Evolutionary conservation across 441 rosid genomes (phyloP).

Genomic region (Rhodomyrtus psidioides): DNA sequence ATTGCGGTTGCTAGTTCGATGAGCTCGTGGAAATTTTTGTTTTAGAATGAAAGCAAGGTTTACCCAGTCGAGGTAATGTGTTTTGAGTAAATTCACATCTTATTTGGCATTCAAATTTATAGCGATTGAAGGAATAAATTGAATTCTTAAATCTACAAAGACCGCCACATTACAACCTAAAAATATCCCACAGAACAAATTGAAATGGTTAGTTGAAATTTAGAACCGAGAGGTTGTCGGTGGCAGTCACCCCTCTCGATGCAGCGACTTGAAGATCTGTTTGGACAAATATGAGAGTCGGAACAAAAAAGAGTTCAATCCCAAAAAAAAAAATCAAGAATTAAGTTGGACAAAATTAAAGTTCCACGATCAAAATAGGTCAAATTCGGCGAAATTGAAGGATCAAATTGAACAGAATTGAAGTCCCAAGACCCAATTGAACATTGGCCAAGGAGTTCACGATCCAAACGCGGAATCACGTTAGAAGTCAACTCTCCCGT

Average conservation of each 20-base stretch:
- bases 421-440: background rate
- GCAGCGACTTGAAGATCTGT: background rate
- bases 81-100: background rate
- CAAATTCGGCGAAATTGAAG: background rate
- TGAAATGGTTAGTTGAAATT: background rate
- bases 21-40: too few relatives aligned
- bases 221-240: background rate
- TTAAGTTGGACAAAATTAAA: background rate
- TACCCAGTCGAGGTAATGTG: too few relatives aligned
- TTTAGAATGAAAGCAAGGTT: too few relatives aligned
- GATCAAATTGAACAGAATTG: background rate
- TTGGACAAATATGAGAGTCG: background rate
- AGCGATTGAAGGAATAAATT: too few relatives aligned
- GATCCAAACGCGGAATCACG: background rate
- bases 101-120: background rate
- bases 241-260: background rate
- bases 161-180: background rate
- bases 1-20: too few relatives aligned
- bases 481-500: background rate
- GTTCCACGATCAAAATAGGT: background rate
- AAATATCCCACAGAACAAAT: background rate
- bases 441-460: background rate
- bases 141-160: background rate
- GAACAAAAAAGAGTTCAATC: background rate
- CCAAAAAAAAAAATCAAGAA: background rate